These are phyloP conservation scores for Babesia bovis DNA, from an alignment of 169 alveolate genomes.

Conservation along the genomic window DNA sequence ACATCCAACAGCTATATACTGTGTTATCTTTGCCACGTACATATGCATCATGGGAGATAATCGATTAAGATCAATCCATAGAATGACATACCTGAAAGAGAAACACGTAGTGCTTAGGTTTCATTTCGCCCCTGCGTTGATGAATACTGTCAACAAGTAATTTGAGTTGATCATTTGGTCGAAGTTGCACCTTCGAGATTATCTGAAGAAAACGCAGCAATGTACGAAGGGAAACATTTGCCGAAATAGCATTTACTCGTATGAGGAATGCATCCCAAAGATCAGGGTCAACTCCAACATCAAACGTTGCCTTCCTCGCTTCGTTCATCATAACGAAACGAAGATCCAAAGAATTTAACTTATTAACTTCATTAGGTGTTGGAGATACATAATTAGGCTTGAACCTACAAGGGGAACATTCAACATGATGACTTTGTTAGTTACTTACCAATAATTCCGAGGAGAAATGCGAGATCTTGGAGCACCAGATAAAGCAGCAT, in stretches of 20 bases:
- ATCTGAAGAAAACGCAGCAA: conserved; percentile 72
- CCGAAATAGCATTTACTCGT: conserved; percentile 49
- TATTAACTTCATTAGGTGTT: conserved; percentile 19
- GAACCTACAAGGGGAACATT: conserved; percentile 18
- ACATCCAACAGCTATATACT: no score
- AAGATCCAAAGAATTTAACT: conserved; percentile 44
- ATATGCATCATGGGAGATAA: no score
- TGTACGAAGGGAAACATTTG: conserved; percentile 64
- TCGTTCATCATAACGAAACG: conserved; percentile 67
- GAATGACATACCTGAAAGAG: conserved; percentile 66
- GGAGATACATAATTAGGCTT: conserved; percentile 58
- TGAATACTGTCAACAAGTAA: conserved; percentile 67
- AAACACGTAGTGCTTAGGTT: conserved; percentile 79
- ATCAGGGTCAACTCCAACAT: neutral
- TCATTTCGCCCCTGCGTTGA: conserved; percentile 70
- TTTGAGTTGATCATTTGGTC: conserved; percentile 9
- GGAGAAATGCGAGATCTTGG: conserved; percentile 51
- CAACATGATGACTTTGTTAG: neutral
- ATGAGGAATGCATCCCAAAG: conserved; percentile 54
- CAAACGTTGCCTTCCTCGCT: conserved; percentile 18
- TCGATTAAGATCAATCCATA: no score
- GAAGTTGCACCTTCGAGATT: conserved; percentile 53
- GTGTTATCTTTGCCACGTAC: no score
- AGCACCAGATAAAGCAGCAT: neutral
- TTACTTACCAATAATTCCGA: conserved; percentile 45